Evolutionary conservation across 2,329 filamentous ascomycete species (phyloP).

Genomic region (Colletotrichum euphorbiae): DNA sequence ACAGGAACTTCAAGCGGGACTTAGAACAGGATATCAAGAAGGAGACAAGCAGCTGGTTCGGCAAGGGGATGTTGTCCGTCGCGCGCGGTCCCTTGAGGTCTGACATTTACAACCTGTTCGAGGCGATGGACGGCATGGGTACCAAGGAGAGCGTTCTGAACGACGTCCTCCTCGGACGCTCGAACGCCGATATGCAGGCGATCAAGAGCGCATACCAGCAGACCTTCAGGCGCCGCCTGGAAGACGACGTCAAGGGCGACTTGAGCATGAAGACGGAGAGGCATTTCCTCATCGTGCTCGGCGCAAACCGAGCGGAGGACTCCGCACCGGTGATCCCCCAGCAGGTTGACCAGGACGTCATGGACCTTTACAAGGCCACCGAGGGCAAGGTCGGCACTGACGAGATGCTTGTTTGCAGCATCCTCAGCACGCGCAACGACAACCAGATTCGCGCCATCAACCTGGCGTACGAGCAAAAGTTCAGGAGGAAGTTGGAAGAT

Average conservation of each 20-base stretch:
- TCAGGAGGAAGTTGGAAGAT: conserved; percentile 75
- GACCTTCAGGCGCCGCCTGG: conserved; percentile 74
- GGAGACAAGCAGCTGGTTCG: conserved; percentile 81
- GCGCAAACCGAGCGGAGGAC: conserved; percentile 82
- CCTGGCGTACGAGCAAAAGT: conserved; percentile 79
- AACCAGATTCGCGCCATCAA: conserved; percentile 86
- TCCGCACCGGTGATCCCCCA: conserved; percentile 77
- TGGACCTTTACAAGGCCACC: conserved; percentile 81
- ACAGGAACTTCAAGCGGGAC: conserved; percentile 72
- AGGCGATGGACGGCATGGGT: conserved; percentile 81
- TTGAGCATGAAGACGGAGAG: conserved; percentile 87
- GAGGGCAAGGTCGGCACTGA: conserved; percentile 80
- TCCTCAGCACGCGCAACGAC: conserved; percentile 81
- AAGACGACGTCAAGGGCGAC: conserved; percentile 79
- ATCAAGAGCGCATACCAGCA: conserved; percentile 85
- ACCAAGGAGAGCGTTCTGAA: conserved; percentile 90
- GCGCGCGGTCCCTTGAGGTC: conserved; percentile 82
- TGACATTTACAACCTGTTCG: conserved; percentile 77
- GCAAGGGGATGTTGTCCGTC: conserved; percentile 79
- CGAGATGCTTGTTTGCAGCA: conserved; percentile 80
- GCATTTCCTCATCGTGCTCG: conserved; percentile 85
- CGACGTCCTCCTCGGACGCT: conserved; percentile 84
- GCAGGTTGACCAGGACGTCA: conserved; percentile 80
- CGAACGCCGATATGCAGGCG: conserved; percentile 87
- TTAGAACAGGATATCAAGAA: conserved; percentile 80